A percentile compares a stretch with the other conserved stretches of the same genome.
phyloP scores from a whole-genome alignment of 305 asterid genomes.

The Fraxinus paxiana region DNA sequence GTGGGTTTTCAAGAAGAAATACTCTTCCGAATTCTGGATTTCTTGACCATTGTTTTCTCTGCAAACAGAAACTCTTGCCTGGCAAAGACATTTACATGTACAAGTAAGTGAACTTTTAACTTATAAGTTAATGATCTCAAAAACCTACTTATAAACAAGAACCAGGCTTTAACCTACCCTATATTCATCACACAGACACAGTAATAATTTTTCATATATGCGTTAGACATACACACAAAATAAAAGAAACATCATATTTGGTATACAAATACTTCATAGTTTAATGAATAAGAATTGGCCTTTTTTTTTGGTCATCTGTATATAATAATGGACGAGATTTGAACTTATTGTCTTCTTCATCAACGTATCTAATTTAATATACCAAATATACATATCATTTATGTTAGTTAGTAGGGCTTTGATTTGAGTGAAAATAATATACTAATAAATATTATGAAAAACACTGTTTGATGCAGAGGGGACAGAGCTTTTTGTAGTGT shows the following conservation, averaged over 20 bases:
- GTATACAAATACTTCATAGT: not conserved
- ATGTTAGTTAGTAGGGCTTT: not conserved
- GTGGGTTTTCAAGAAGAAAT: slow-evolving; percentile 22
- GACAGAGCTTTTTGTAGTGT: slow-evolving; percentile 80
- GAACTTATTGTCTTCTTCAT: not conserved
- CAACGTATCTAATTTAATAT: not conserved
- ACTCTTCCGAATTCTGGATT: slow-evolving; percentile 29
- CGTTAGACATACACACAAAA: not conserved
- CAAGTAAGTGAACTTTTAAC: slow-evolving; percentile 48
- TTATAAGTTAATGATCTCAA: not conserved
- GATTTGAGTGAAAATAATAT: not conserved
- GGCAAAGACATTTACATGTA: slow-evolving; percentile 88
- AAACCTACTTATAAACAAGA: not conserved
- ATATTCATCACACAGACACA: not conserved
- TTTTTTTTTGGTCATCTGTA: not conserved
- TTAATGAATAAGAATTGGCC: not conserved
- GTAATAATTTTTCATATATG: not conserved
- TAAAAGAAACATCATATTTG: not conserved
- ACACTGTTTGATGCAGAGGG: slow-evolving; percentile 51
- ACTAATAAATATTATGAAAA: not conserved
- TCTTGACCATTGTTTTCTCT: slow-evolving; percentile 68
- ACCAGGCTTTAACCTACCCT: not conserved
- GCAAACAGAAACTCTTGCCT: slow-evolving; percentile 60
- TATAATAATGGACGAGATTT: not conserved
- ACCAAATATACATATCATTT: not conserved